These are phyloP conservation scores for Russula griseocarnosa DNA, from an alignment of 768 basidiomycete genomes.

Conservation along the genomic window DNA sequence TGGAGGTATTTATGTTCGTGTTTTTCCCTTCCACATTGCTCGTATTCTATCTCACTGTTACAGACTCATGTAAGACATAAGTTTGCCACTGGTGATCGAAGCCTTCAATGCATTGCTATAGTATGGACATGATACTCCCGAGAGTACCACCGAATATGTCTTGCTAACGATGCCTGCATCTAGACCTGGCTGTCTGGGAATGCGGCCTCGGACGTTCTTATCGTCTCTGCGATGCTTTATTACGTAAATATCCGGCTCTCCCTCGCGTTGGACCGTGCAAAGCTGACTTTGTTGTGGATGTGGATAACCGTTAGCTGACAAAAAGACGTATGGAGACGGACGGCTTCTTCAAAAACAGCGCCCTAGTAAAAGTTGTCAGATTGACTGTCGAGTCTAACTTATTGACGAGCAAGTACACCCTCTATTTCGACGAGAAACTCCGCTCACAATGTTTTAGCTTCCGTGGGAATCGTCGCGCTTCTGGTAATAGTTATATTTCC, in stretches of 20 bases:
- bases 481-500: background rate
- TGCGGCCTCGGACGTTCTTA: slow-evolving; percentile 1
- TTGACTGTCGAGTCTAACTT: slow-evolving; percentile 31
- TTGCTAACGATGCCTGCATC: background rate
- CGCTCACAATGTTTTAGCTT: background rate
- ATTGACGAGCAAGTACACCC: slow-evolving; percentile 20
- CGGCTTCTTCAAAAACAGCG: background rate
- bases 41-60: background rate
- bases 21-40: too few species aligned
- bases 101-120: background rate
- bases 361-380: slow-evolving; percentile 27
- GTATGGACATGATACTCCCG: background rate
- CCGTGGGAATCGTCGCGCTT: background rate
- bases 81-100: background rate
- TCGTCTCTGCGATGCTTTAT: slow-evolving; percentile 15
- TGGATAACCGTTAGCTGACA: background rate
- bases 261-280: too few species aligned
- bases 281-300: slow-evolving; percentile 1
- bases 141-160: background rate
- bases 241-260: background rate
- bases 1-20: slow-evolving; percentile 7
- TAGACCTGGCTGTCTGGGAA: slow-evolving; percentile 16
- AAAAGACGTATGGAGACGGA: background rate
- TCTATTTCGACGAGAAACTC: too few species aligned
- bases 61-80: background rate